Percentiles rank a stretch among this genome's conserved stretches.
phyloP scores from a whole-genome alignment of 2,329 filamentous ascomycete species.

The Helotiales sp. region DNA sequence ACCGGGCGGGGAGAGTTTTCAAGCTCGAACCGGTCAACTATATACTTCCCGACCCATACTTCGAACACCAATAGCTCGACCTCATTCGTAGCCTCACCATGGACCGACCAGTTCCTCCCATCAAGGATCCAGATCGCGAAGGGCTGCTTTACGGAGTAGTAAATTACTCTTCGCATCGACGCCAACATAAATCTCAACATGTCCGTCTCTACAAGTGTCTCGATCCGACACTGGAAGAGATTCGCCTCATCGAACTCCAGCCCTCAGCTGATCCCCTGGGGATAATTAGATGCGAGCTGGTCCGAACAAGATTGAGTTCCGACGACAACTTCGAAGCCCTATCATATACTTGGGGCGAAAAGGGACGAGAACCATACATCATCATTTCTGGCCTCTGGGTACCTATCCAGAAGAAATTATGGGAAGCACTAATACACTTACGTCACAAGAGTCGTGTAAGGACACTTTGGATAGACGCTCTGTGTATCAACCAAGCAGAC shows the following conservation, averaged over 20 bases:
- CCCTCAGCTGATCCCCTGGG: neutral
- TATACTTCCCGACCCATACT: too few species aligned
- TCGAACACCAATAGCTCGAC: too few species aligned
- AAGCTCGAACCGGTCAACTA: too few species aligned
- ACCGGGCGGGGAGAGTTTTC: too few species aligned
- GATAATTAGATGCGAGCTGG: neutral
- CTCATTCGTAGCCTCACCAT: too few species aligned
- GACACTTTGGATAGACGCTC: conserved; percentile 25
- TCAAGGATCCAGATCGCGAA: too few species aligned
- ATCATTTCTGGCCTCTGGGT: neutral
- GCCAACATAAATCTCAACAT: neutral
- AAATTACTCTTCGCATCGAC: neutral
- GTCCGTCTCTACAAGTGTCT: neutral
- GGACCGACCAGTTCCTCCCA: too few species aligned
- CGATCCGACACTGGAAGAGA: neutral
- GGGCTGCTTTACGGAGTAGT: too few species aligned
- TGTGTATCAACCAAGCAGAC: conserved; percentile 24
- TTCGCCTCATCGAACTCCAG: neutral
- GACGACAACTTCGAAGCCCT: neutral
- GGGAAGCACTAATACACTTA: neutral
- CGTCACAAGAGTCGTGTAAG: conserved; percentile 19
- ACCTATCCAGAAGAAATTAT: neutral
- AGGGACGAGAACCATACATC: neutral
- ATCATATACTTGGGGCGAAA: conserved; percentile 1
- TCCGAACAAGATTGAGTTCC: neutral